Conservation (phyloP, 768 basidiomycete genomes). For the Suillus luteus region DNA sequence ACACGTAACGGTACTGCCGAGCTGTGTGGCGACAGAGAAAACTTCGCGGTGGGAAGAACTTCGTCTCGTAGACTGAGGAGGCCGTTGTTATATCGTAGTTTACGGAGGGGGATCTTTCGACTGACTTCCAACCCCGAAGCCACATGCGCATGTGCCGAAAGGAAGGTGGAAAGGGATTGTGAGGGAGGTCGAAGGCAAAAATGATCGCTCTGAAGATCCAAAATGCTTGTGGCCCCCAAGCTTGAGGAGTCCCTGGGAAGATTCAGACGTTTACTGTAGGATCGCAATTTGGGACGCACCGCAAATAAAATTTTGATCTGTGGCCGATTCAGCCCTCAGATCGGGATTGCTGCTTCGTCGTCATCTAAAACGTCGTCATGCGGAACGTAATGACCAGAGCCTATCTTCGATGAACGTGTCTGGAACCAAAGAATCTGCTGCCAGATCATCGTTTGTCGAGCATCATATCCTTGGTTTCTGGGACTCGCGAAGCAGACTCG, state of each 20-base stretch:
- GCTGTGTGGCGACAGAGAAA: constrained; percentile 1
- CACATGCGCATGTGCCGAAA: neutral
- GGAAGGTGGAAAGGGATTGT: neutral
- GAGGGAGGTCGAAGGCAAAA: neutral
- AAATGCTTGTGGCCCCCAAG: neutral
- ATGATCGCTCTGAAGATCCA: constrained; percentile 1
- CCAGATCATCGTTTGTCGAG: neutral
- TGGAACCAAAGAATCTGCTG: neutral
- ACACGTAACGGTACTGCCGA: neutral
- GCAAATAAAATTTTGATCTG: neutral
- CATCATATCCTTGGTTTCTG: neutral
- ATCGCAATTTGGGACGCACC: neutral
- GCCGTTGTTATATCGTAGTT: neutral
- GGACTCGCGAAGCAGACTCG: neutral
- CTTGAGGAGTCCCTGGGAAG: neutral
- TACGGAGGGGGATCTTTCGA: neutral
- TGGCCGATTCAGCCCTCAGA: constrained; percentile 1
- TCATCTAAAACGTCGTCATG: constrained; percentile 5
- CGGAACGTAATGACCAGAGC: neutral
- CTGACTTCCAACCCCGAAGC: neutral
- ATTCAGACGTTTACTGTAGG: neutral
- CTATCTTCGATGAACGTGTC: neutral
- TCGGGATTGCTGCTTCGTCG: neutral
- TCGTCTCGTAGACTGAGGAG: neutral
- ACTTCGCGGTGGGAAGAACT: constrained; percentile 2